Evolutionary conservation across 164 flowering plant species (phyloP), one percentile per base, ranked within the genome.

Genomic region (Dillenia turbinata): DNA sequence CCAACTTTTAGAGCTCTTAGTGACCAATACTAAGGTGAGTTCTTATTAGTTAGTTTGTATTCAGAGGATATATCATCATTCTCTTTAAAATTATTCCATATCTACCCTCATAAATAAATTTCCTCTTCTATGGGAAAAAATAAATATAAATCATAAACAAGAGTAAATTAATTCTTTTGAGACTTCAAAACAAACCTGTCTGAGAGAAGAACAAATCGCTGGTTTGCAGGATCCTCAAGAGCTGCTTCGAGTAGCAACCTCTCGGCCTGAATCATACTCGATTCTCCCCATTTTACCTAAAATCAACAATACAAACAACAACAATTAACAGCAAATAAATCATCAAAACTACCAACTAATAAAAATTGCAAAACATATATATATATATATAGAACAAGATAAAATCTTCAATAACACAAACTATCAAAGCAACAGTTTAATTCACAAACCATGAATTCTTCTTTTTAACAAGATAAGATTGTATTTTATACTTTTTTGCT

Each of bases 241-340:
- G 99, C 97, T 57, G 75, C 77, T 17, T 57, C 86, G 47, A 94
- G 67, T 56, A 94, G 74, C 73, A 90, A 75, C 69, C 85, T 80
- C 78, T 94, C 96, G 1, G 97, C 99, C 67, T 75, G 73, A 68
- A 94, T 87, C 99, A 91, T 91, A 76, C 86, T 91, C 9, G 95
- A 75, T 57, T 89, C 89, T 61, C 99, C 99, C 99, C 97, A 94
- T 13, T 17, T 77, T 49, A 94, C 99, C 99, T 94, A 60, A 5
- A 4, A 33, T 33, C 63, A 78, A 50, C 48, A 59, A n/a, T 12
- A 63, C 44, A 16, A 72, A 9, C 49, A 3, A 61, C 40, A 8
- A 50, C 53, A 76, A 66, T 19, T 43, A 17, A 15, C 50, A 51
- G 43, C 14, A 26, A 57, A 33, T 33, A 33, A 33, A 33, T 33